Evolutionary conservation across 352 stramenopile genomes (phyloP).

Genomic region (Pythium aristosporum): DNA sequence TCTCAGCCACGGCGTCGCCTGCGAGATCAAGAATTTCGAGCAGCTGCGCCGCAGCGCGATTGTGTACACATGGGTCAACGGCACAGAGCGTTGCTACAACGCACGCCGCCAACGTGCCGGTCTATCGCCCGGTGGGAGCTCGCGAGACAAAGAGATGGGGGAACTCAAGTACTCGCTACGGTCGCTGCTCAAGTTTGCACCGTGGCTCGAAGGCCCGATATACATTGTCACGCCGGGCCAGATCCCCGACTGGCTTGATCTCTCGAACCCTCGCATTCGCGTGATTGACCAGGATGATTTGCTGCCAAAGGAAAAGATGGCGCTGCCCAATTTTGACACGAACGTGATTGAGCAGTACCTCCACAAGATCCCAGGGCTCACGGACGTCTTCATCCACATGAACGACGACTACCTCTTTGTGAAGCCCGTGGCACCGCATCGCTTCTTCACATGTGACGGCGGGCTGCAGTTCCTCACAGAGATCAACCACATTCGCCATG

Average conservation of each 20-base stretch:
- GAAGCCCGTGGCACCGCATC: slow-evolving; percentile 68
- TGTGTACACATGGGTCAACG: slow-evolving; percentile 89
- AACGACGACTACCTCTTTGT: slow-evolving; percentile 90
- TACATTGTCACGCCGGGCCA: slow-evolving; percentile 84
- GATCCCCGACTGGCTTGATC: slow-evolving; percentile 80
- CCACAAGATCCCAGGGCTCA: slow-evolving; percentile 81
- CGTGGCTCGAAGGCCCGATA: slow-evolving; percentile 78
- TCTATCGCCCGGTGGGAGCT: slow-evolving; percentile 58
- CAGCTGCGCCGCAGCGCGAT: slow-evolving; percentile 60
- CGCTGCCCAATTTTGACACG: slow-evolving; percentile 75
- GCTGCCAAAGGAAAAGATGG: slow-evolving; percentile 52
- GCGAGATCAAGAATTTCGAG: slow-evolving; percentile 71
- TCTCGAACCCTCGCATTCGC: slow-evolving; percentile 59
- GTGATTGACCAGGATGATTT: slow-evolving; percentile 81
- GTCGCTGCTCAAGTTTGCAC: slow-evolving; percentile 74
- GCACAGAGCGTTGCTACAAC: slow-evolving; percentile 80
- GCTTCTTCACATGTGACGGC: slow-evolving; percentile 85
- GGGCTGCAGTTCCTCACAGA: slow-evolving; percentile 72
- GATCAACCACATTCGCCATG: slow-evolving; percentile 83
- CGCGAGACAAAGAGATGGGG: slow-evolving; percentile 80
- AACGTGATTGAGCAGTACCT: slow-evolving; percentile 89
- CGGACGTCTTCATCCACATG: slow-evolving; percentile 87
- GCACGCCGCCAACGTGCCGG: slow-evolving; percentile 47
- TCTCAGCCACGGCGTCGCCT: slow-evolving; percentile 34
- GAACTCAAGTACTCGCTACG: slow-evolving; percentile 87